Evolutionary conservation across 1,139 yeast genomes (phyloP), one percentile per base, ranked within the genome.

Genomic region (Suhomyces kunorum): DNA sequence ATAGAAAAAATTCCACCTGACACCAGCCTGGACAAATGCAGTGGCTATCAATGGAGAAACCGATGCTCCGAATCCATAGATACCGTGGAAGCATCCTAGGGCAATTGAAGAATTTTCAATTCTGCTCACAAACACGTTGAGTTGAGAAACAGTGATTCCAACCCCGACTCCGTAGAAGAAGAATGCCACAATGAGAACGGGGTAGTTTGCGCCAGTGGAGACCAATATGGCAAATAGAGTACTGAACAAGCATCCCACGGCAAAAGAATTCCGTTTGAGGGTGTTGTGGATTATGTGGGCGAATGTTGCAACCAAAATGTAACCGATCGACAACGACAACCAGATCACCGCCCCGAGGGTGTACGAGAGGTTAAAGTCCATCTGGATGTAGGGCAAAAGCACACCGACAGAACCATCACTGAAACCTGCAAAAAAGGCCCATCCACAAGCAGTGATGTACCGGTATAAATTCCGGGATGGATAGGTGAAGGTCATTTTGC

Each of bases 371-470:
- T 50, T 33, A 47, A 68, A 73, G 44, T 66, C 63, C 4, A 44
- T 48, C 42, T 73, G 76, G 22, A 73, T 69, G 18, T 59, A 54
- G 4, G 75, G 75, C 36, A 73, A 52, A 14, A 73, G 51, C 1
- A 75, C 70, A 36, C 78, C 78, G 1, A 74, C 66, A 2, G 71
- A 70, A 37, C 74, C 74, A 46, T 73, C 78, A 2, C 52, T 39
- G 25, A 54, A 50, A 2, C 64, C 64, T 8, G 42, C 44, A 17
- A 51, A 44, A 32, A 58, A 48, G 3, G 61, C 56, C 75, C 78
- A 77, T 5, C 55, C n/a, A 34, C 72, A 63, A 5, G 65, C 52
- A 2, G 77, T 59, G 4, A 63, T 38, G 5, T 74, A 58, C 40
- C 82, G 59, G 59, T 65, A 67, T 20, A 50, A 45, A 46, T 75